phyloP scores from a whole-genome alignment of 441 rosid species.

The Brassica hybrid region DNA sequence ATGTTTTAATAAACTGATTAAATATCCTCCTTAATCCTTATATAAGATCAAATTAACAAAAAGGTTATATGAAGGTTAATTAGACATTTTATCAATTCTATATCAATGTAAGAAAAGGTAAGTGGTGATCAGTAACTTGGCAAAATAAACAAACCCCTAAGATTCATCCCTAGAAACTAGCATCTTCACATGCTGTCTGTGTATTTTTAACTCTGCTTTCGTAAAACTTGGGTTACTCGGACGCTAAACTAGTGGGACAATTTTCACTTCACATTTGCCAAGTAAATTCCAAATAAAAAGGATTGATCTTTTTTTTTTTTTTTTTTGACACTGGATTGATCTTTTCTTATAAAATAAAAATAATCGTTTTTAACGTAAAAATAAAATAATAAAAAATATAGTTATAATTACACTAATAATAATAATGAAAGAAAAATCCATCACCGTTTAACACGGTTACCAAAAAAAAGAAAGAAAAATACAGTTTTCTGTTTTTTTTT shows the following conservation, averaged over 20 bases:
- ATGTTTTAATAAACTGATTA: background rate
- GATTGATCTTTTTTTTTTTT: background rate
- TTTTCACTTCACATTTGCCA: constrained; percentile 29
- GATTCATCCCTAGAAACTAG: constrained; percentile 33
- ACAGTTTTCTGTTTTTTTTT: background rate
- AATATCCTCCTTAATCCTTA: background rate
- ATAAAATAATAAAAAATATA: no score
- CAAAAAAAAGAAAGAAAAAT: background rate
- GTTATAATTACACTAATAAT: background rate
- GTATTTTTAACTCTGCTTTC: constrained; percentile 15
- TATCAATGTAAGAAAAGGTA: background rate
- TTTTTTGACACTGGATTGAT: no score
- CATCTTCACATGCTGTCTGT: constrained; percentile 31
- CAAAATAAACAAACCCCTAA: constrained; percentile 1
- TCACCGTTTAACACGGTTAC: no score
- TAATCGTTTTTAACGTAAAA: no score
- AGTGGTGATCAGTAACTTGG: background rate
- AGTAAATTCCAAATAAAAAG: constrained; percentile 31
- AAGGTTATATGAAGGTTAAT: background rate
- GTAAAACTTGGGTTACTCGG: background rate
- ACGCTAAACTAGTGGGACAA: constrained; percentile 30
- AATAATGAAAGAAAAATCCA: constrained; percentile 5
- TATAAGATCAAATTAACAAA: background rate
- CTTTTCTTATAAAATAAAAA: no score
- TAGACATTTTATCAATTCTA: background rate